Evolutionary conservation across 1,284 basidiomycete species (phyloP).

Genomic region (Puccinia triticina): DNA sequence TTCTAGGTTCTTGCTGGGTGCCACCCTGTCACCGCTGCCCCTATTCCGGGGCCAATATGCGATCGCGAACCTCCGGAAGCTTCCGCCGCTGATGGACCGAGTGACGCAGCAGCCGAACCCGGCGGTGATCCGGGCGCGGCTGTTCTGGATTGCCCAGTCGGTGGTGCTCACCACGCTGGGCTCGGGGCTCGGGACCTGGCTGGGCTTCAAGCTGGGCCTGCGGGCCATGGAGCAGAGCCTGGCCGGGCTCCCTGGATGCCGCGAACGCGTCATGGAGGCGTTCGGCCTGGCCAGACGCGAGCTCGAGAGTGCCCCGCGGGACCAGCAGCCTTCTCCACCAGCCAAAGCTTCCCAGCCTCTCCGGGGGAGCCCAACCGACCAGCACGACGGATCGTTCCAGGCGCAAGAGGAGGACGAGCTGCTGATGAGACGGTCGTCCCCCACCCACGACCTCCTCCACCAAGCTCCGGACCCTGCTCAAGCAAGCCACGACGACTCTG

Average conservation of each 20-base stretch:
- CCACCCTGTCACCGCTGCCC: constrained; percentile 31
- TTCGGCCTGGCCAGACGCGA: constrained; percentile 19
- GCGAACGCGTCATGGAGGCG: constrained; percentile 3
- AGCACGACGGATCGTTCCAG: background rate
- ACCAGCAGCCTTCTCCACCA: background rate
- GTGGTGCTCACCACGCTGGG: constrained; percentile 32
- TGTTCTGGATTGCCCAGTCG: constrained; percentile 35
- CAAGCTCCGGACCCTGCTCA: background rate
- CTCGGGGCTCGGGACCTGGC: constrained; percentile 38
- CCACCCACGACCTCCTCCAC: background rate
- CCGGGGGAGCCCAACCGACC: background rate
- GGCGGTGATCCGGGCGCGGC: background rate
- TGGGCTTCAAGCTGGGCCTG: constrained; percentile 36
- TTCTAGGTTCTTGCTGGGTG: constrained; percentile 38
- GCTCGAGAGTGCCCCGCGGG: background rate
- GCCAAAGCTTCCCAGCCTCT: background rate
- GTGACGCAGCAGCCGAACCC: constrained; percentile 16
- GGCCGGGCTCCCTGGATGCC: constrained; percentile 1
- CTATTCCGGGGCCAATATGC: constrained; percentile 37
- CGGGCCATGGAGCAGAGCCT: constrained; percentile 9
- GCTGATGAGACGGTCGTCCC: background rate
- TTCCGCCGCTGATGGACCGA: constrained; percentile 27
- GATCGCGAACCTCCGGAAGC: background rate
- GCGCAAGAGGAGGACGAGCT: background rate
- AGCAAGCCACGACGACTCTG: background rate